Evolutionary conservation across 257 asterid species (phyloP).

Genomic region (Scutellaria barbata): DNA sequence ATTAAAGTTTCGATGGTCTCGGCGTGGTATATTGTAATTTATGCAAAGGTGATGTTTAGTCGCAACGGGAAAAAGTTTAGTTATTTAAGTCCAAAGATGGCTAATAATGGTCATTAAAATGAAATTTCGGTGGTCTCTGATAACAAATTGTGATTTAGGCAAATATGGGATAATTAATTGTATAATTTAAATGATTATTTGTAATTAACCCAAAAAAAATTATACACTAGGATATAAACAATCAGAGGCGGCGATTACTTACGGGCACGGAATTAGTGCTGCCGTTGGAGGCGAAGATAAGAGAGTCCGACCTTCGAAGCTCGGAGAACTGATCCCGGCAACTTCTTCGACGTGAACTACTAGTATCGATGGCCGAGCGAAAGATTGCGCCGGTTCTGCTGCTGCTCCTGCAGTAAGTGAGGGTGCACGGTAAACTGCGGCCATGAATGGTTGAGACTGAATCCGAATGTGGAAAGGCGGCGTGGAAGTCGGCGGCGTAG

Average conservation of each 20-base stretch:
- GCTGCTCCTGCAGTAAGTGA: conserved; percentile 10
- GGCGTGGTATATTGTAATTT: too few species aligned
- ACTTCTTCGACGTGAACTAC: conserved; percentile 31
- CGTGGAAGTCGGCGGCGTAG: conserved; percentile 32
- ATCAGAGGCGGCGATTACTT: conserved; percentile 30
- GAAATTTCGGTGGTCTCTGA: too few species aligned
- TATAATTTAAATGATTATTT: too few species aligned
- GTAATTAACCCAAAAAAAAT: neutral
- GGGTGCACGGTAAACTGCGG: conserved; percentile 38
- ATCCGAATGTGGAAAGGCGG: conserved; percentile 33
- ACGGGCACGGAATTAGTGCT: conserved; percentile 57
- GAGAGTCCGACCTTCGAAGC: conserved; percentile 39
- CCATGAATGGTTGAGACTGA: conserved; percentile 33
- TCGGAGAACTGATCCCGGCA: conserved; percentile 25
- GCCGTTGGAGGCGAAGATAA: conserved; percentile 44
- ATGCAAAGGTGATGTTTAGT: too few species aligned
- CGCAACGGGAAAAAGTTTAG: too few species aligned
- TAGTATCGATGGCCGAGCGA: conserved; percentile 25
- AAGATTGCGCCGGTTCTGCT: neutral
- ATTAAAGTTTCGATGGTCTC: too few species aligned
- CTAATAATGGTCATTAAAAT: too few species aligned
- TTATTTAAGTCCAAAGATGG: too few species aligned
- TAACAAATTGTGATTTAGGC: too few species aligned
- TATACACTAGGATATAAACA: neutral
- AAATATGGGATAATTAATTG: too few species aligned